phyloP scores from a whole-genome alignment of 352 stramenopile genomes.

The Saprolegnia diclina region DNA sequence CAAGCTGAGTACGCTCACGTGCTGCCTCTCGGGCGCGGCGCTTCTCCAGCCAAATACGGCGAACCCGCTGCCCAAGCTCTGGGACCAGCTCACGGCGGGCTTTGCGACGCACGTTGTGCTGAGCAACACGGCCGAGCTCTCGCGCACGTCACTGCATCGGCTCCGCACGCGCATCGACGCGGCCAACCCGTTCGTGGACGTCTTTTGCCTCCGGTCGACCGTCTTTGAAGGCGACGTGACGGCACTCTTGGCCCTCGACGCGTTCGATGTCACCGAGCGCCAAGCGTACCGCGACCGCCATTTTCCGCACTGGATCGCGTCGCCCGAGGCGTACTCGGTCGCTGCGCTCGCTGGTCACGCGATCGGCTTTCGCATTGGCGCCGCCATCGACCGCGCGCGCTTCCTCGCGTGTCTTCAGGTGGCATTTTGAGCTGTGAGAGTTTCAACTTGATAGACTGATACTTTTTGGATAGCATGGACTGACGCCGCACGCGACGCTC shows the following conservation, averaged over 20 bases:
- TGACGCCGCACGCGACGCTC: slow-evolving; percentile 9
- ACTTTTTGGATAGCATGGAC: slow-evolving; percentile 10
- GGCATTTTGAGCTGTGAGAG: neutral
- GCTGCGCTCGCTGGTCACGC: slow-evolving; percentile 28
- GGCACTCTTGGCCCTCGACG: slow-evolving; percentile 45
- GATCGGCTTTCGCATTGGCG: slow-evolving; percentile 42
- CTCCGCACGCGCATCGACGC: slow-evolving; percentile 65
- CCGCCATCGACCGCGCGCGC: slow-evolving; percentile 45
- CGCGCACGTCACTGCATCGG: slow-evolving; percentile 35
- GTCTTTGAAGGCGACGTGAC: slow-evolving; percentile 60
- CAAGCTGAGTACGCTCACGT: slow-evolving; percentile 47
- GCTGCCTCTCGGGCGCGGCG: slow-evolving; percentile 34
- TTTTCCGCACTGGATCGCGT: slow-evolving; percentile 39
- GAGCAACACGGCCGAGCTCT: slow-evolving; percentile 47
- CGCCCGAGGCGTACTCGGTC: slow-evolving; percentile 18
- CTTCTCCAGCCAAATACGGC: neutral
- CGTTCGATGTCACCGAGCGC: slow-evolving; percentile 57
- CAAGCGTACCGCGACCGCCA: slow-evolving; percentile 43
- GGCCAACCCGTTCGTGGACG: slow-evolving; percentile 61
- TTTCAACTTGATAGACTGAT: neutral
- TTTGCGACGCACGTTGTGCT: slow-evolving; percentile 63
- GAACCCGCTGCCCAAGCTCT: slow-evolving; percentile 49
- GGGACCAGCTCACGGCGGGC: slow-evolving; percentile 56
- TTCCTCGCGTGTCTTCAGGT: slow-evolving; percentile 45
- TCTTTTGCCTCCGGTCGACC: slow-evolving; percentile 53